Evolutionary conservation across 352 stramenopile species (phyloP), one percentile per base, ranked within the genome.

Genomic region (Globisporangium iwayamae): DNA sequence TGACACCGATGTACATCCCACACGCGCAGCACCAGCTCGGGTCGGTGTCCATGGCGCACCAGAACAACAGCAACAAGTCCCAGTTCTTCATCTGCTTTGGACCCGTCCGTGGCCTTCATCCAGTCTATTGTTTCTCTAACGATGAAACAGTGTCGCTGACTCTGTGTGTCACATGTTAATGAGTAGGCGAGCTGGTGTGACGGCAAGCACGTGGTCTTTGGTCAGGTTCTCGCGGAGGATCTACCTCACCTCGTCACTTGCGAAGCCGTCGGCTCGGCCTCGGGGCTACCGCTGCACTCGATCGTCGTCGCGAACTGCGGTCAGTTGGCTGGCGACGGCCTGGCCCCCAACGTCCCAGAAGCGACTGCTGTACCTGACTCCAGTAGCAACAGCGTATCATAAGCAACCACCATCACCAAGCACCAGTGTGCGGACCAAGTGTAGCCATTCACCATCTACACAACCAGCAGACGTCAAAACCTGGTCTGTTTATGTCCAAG

Each of bases 51-150:
- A 99, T 99, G 97, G 97, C 97, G 13, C 99, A 99, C 69, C 90
- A 95, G 67, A 96, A 81, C 66, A 85, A 97, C 71, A 99, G 85
- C 14, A 99, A 99, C 77, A 96, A 96, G 18, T 98, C 86, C 53
- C 98, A 99, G 76, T 99, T 99, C 81, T 99, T 99, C 79, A 98
- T 99, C 65, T 99, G 94, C 54, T 97, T 96, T 47, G 66, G 72
- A 25, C 71, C 70, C 6, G 79, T 91, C 60, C 52, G 74, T 61
- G 20, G 20, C 18, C 22, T 28, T 22, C 9, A 48, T 46, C 18
- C 34, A 20, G 36, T 18, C 34, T 20, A 11, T n/a, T 52, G 20
- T 0, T 18, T 4, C 22, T 52, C 46, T 25, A 13, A 9, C 48
- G 30, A 10, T 58, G 36, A 41, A 11, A 41, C 36, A 41, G 1